A percentile compares a stretch with the other conserved stretches of the same genome.
Conservation (phyloP, 2,329 filamentous ascomycete species). For the Domatiomyces catenatus region DNA sequence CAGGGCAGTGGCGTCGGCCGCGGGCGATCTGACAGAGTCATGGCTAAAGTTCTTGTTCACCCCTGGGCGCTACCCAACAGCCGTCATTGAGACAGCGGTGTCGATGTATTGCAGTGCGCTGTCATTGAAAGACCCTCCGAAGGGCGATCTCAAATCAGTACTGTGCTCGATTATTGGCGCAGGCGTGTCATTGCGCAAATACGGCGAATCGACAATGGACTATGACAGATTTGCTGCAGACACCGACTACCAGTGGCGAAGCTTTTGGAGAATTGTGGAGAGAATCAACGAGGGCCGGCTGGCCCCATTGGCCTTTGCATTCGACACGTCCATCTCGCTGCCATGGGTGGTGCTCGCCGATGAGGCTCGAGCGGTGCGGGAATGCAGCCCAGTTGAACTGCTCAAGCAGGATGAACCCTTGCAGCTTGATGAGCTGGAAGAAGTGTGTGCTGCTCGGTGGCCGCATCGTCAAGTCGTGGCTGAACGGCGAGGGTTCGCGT, state of each 20-base stretch:
- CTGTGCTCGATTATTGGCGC: constrained; percentile 10
- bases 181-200: constrained; percentile 50
- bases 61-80: constrained; percentile 64
- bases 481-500: constrained; percentile 36
- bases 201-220: constrained; percentile 59
- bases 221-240: constrained; percentile 59
- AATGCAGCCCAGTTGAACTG: constrained; percentile 63
- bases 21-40: constrained; percentile 53
- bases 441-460: constrained; percentile 23
- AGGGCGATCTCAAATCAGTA: constrained; percentile 22
- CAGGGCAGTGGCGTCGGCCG: background rate
- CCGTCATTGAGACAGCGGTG: constrained; percentile 71
- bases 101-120: constrained; percentile 50
- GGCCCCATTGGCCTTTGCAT: constrained; percentile 62
- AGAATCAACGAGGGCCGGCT: constrained; percentile 76
- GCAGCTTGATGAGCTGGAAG: constrained; percentile 23
- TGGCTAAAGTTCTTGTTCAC: constrained; percentile 76
- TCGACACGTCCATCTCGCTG: constrained; percentile 55
- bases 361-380: constrained; percentile 60
- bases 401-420: constrained; percentile 51
- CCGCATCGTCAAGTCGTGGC: constrained; percentile 27
- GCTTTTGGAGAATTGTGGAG: constrained; percentile 70
- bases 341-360: constrained; percentile 78
- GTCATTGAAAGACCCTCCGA: constrained; percentile 22
- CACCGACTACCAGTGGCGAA: constrained; percentile 71